Evolutionary conservation across 2,329 filamentous ascomycete species (phyloP), one percentile per base, ranked within the genome.

Genomic region (Fusarium ramigenum): DNA sequence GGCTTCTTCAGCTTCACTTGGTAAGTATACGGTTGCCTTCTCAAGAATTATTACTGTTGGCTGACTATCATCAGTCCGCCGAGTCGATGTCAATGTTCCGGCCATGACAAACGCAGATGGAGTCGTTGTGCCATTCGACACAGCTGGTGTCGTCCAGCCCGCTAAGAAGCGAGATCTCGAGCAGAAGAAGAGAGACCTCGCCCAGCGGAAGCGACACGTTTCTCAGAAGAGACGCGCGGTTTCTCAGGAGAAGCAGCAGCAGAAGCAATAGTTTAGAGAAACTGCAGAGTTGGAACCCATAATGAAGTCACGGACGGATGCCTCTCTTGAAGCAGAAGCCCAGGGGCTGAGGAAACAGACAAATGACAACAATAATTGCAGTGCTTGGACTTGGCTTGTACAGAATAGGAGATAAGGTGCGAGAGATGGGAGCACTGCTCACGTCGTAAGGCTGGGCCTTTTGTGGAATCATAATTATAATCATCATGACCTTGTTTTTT

Each of bases 41-140:
- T n/a, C 34, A 53, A 60, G n/a, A 34, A 25, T 56, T 18, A 50
- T 42, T 36, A 36, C 42, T 23, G 36, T 25, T 50, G 60, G 46
- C 53, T 72, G 59, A 76, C 62, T 21, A 34, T 49, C 36, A 40
- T 18, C 59, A 77, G 74, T 74, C 37, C 54, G 58, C 42, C 66
- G 67, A 52, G 74, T 78, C 63, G 77, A 82, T 37, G 82, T 83
- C 72, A 81, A 82, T 60, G 75, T 76, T 40, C 73, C 76, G n/a
- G 81, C 86, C 78, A 89, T 89, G 87, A 82, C 83, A 42, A 82
- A 85, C 69, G 72, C 76, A 25, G 69, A 79, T 42, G 87, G 87
- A 75, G 83, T 85, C 50, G 79, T 87, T 68, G 73, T 88, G 25
- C 75, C 81, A 34, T 89, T 87, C 73, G 78, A 86, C 76, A 15